Evolutionary conservation across 306 rosid species (phyloP).

Genomic region (Vachellia pachyceras): DNA sequence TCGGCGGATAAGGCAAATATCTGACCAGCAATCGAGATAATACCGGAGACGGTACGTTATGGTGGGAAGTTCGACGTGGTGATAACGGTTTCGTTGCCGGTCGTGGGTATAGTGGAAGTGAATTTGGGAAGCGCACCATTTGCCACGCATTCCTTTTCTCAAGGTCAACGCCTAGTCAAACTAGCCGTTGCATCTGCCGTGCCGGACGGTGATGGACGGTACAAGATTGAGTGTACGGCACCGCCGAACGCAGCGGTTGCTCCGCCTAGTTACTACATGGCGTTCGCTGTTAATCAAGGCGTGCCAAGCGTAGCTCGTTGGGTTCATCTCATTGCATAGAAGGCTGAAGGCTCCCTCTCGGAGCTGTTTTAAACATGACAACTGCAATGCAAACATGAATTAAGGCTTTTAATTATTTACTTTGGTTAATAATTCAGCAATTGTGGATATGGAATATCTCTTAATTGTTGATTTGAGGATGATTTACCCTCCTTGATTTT

Average conservation of each 20-base stretch:
- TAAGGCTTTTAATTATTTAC: background rate
- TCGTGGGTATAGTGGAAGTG: slow-evolving; percentile 80
- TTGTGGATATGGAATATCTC: slow-evolving; percentile 5
- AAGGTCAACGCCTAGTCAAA: slow-evolving; percentile 88
- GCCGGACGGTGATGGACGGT: slow-evolving; percentile 53
- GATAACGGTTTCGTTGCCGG: slow-evolving; percentile 61
- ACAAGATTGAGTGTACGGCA: slow-evolving; percentile 60
- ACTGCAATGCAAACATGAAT: background rate
- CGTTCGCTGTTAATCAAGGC: slow-evolving; percentile 82
- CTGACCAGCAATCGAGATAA: slow-evolving; percentile 60
- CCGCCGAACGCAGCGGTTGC: slow-evolving; percentile 80
- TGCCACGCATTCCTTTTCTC: slow-evolving; percentile 84
- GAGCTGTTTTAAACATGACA: background rate
- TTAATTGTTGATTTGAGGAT: background rate
- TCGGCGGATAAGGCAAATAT: slow-evolving; percentile 57
- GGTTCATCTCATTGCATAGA: slow-evolving; percentile 53
- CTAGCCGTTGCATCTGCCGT: slow-evolving; percentile 52
- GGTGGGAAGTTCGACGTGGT: slow-evolving; percentile 62
- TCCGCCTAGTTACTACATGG: slow-evolving; percentile 94
- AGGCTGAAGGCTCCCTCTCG: background rate
- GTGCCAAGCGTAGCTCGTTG: slow-evolving; percentile 91
- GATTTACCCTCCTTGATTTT: too few relatives aligned
- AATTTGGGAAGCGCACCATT: slow-evolving; percentile 78
- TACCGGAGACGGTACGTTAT: slow-evolving; percentile 62
- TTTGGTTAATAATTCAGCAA: background rate